Conservation (phyloP, 2,329 filamentous ascomycete species). For the Alternaria sp. region DNA sequence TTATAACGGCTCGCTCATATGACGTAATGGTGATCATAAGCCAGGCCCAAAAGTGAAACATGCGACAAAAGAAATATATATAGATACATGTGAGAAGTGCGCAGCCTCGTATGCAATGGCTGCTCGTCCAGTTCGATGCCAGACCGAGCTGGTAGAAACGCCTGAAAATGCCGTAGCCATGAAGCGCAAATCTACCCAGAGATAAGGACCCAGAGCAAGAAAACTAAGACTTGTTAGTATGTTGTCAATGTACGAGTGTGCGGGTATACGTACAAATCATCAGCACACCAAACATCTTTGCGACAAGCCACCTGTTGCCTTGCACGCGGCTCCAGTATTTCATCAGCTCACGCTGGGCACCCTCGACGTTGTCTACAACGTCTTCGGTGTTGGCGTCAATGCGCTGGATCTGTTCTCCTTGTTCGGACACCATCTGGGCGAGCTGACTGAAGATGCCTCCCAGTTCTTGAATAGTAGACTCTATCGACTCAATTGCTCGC, state of each 20-base stretch:
- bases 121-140: conserved; percentile 2
- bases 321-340: conserved; percentile 97
- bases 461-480: conserved; percentile 91
- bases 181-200: conserved; percentile 53
- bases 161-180: conserved; percentile 16
- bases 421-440: conserved; percentile 95
- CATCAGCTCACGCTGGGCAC: conserved; percentile 90
- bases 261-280: conserved; percentile 75
- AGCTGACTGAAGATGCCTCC: conserved; percentile 93
- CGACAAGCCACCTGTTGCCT: conserved; percentile 93
- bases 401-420: conserved; percentile 95
- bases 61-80: conserved; percentile 9
- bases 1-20: not conserved
- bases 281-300: conserved; percentile 82
- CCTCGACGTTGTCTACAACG: conserved; percentile 97
- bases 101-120: conserved; percentile 16
- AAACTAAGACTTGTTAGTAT: conserved; percentile 38
- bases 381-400: conserved; percentile 98
- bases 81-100: conserved; percentile 13
- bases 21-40: conserved; percentile 1
- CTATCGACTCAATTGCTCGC: conserved; percentile 95
- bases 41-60: not conserved
- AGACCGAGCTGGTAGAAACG: conserved; percentile 17
- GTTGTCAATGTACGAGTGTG: conserved; percentile 5
- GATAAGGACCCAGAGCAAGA: conserved; percentile 71